Percentiles rank a stretch among this genome's conserved stretches.
phyloP scores from a whole-genome alignment of 768 basidiomycete species.

The Asterophora parasitica region DNA sequence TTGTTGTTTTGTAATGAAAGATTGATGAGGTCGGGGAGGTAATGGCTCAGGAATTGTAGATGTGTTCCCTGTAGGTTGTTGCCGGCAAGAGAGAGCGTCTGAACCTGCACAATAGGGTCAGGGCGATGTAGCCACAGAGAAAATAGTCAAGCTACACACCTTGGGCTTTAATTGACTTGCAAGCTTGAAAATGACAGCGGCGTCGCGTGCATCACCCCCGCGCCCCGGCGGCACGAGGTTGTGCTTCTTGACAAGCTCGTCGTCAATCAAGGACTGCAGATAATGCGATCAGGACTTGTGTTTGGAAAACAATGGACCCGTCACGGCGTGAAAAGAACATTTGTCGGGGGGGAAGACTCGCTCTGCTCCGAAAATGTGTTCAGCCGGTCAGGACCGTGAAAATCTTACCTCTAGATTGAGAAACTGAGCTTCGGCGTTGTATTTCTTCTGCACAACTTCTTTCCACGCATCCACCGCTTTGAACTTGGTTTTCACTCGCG shows the following conservation, averaged over 20 bases:
- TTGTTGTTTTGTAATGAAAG: conserved; percentile 78
- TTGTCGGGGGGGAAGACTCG: conserved; percentile 11
- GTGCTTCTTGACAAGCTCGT: conserved; percentile 69
- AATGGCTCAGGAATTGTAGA: conserved; percentile 60
- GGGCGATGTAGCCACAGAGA: conserved; percentile 3
- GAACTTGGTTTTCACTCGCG: conserved; percentile 8
- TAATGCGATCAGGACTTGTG: conserved; percentile 16
- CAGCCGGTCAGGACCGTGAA: conserved; percentile 16
- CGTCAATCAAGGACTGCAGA: conserved; percentile 69
- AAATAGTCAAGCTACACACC: conserved; percentile 36
- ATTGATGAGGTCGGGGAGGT: conserved; percentile 75
- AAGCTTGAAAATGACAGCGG: conserved; percentile 85
- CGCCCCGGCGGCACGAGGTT: conserved; percentile 68
- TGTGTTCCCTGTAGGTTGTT: conserved; percentile 57
- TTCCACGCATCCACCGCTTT: conserved; percentile 66
- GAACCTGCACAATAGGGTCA: conserved; percentile 39
- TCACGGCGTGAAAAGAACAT: conserved; percentile 17
- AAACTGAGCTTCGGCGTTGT: conserved; percentile 62
- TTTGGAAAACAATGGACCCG: conserved; percentile 16
- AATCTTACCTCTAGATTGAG: conserved; percentile 77
- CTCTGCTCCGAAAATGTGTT: conserved; percentile 18
- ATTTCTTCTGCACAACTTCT: conserved; percentile 69
- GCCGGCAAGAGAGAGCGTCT: conserved; percentile 82
- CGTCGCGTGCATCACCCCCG: conserved; percentile 59
- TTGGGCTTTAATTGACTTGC: conserved; percentile 74